phyloP scores from a whole-genome alignment of 2,329 filamentous ascomycete species.

The Monosporascus sp. region DNA sequence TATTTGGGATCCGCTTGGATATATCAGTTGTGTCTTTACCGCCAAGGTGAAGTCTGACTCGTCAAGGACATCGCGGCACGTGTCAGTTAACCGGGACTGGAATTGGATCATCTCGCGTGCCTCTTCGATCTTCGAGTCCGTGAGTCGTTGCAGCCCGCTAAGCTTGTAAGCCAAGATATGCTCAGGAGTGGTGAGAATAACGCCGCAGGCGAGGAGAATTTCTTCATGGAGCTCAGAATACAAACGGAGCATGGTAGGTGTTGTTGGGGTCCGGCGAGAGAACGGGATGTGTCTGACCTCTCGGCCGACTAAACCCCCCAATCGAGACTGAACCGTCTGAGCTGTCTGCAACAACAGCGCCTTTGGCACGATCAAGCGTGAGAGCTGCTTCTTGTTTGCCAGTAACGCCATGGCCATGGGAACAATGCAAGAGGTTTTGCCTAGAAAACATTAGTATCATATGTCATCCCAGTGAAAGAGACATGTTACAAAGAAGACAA shows the following conservation, averaged over 20 bases:
- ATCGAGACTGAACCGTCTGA: slow-evolving; percentile 46
- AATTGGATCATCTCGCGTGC: slow-evolving; percentile 43
- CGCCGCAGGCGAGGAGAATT: slow-evolving; percentile 35
- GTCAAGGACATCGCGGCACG: slow-evolving; percentile 57
- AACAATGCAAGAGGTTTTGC: slow-evolving; percentile 55
- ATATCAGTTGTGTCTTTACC: slow-evolving; percentile 51
- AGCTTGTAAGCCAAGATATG: slow-evolving; percentile 60
- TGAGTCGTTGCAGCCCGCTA: slow-evolving; percentile 52
- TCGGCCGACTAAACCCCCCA: slow-evolving; percentile 51
- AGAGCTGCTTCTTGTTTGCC: slow-evolving; percentile 40
- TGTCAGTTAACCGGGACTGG: slow-evolving; percentile 43
- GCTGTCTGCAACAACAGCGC: slow-evolving; percentile 53
- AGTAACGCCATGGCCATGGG: slow-evolving; percentile 44
- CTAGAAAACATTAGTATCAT: slow-evolving; percentile 20
- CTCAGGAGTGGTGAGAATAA: slow-evolving; percentile 58
- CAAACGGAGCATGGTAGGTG: slow-evolving; percentile 22
- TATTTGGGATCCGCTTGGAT: slow-evolving; percentile 44
- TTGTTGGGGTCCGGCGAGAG: slow-evolving; percentile 42
- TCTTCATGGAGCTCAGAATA: slow-evolving; percentile 34
- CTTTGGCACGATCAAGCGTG: slow-evolving; percentile 52
- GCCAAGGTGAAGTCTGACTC: slow-evolving; percentile 55
- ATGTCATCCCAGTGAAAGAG: too few relatives aligned
- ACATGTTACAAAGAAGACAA: too few relatives aligned
- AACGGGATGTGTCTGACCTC: slow-evolving; percentile 53
- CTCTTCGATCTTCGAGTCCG: slow-evolving; percentile 35